Base-by-base conservation (phyloP, 768 basidiomycete species). In the Crassisporium funariophilum region DNA sequence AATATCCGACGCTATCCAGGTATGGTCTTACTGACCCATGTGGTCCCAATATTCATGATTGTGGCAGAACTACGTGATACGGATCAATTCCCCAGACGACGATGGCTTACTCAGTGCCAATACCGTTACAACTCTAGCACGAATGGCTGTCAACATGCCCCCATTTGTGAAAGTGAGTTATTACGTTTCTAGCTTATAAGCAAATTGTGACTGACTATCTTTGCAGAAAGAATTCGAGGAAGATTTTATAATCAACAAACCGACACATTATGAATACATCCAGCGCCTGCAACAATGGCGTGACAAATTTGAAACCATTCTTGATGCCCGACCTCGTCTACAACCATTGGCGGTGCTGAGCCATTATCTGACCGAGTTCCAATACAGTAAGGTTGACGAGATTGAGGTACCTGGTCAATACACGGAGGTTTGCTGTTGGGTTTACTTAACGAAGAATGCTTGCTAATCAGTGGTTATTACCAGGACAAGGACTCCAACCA, bases 341-440 rank as follows among this genome's bases (percentile, higher is more conserved):
- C 93, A 95, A 57, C 83, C 91, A 4, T 72, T 99, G 46, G 94
- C 97, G 52, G 73, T 84, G 38, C 73, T 91, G 34, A 93, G 91
- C 54, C 93, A 95, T 67, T 97, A 94, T 68, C 74, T 99, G 57
- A 89, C 91, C 5, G 97, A 98, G 66, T 99, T 98, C 75, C 95
- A 98, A 56, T 94, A 98, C 66, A 86, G 84, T 60, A 97, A 94
- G 64, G 93, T 95, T 40, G 97, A 98, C 53, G 95, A 99, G 53
- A 91, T 99, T 29, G 95, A 99, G 61, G 83, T 99, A 40, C 95
- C 95, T n/a, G 97, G 97, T 5, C 97, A 99, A 66, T 99, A 99
- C 63, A 89, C 93, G 0, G 91, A 98, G 80, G 94, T 90, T n/a
- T 17, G 60, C 50, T n/a, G 6, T 35, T 11, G 23, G 24, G 39